Percentiles rank a stretch among this genome's conserved stretches.
Evolutionary conservation across 805 yeast genomes (phyloP).

Genomic region (Candida jianshihensis): DNA sequence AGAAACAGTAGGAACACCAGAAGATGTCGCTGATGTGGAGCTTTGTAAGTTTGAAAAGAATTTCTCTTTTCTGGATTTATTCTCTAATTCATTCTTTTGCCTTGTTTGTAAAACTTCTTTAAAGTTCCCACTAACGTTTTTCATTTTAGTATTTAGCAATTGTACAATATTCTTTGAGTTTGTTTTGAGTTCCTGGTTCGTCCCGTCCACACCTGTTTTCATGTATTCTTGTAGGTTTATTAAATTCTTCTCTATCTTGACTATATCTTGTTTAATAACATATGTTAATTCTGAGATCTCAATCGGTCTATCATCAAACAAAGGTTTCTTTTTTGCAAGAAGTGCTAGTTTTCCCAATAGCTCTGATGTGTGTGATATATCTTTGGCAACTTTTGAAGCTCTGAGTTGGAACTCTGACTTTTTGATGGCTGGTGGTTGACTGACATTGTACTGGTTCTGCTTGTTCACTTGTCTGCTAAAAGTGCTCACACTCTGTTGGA

Average conservation of each 20-base stretch:
- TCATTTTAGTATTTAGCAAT: conserved; percentile 79
- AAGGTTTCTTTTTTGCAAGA: conserved; percentile 81
- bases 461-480: conserved; percentile 53
- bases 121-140: conserved; percentile 88
- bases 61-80: conserved; percentile 78
- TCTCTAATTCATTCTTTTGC: conserved; percentile 74
- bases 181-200: conserved; percentile 52
- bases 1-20: conserved; percentile 16
- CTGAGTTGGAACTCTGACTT: conserved; percentile 49
- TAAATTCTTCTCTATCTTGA: conserved; percentile 67
- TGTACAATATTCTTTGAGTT: conserved; percentile 83
- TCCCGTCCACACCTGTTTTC: conserved; percentile 30
- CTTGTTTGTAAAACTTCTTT: conserved; percentile 83
- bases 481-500: conserved; percentile 82
- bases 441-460: conserved; percentile 12
- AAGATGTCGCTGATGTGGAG: conserved; percentile 11
- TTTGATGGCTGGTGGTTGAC: conserved; percentile 9
- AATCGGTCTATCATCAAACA: conserved; percentile 89
- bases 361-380: conserved; percentile 80
- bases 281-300: conserved; percentile 89
- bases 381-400: conserved; percentile 83
- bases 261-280: conserved; percentile 73
- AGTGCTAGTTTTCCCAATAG: conserved; percentile 72
- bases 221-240: conserved; percentile 52
- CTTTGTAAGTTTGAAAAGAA: conserved; percentile 45